phyloP scores from a whole-genome alignment of 2,329 filamentous ascomycete species.

The Nemania sp. region DNA sequence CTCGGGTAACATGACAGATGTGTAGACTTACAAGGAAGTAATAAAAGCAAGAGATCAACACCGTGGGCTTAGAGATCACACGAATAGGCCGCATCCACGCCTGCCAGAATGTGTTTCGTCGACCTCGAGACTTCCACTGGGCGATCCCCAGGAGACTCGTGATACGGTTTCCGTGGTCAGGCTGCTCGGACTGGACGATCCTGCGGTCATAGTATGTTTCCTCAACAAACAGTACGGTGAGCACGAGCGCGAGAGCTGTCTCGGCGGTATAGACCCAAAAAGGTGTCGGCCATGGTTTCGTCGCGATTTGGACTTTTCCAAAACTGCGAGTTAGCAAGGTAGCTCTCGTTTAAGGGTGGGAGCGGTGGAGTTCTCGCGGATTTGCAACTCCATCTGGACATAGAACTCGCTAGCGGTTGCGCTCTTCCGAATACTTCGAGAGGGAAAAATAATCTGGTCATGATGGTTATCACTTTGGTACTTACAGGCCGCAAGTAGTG shows the following conservation, averaged over 20 bases:
- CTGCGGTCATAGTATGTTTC: constrained; percentile 64
- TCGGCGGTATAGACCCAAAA: constrained; percentile 62
- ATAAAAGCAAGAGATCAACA: constrained; percentile 54
- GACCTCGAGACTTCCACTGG: constrained; percentile 53
- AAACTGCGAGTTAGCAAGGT: neutral
- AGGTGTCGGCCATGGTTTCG: constrained; percentile 58
- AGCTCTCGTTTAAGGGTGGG: neutral
- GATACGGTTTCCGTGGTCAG: constrained; percentile 49
- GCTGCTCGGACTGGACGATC: constrained; percentile 53
- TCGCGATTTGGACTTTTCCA: constrained; percentile 58
- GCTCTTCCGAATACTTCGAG: neutral
- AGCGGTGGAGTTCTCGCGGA: neutral
- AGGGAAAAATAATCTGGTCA: neutral
- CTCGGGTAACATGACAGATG: neutral
- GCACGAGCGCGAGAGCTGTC: constrained; percentile 53
- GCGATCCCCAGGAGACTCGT: constrained; percentile 49
- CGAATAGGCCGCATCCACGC: constrained; percentile 55
- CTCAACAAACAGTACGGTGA: constrained; percentile 57
- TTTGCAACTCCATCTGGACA: neutral
- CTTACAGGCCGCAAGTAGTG: constrained; percentile 57
- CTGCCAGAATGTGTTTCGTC: constrained; percentile 56
- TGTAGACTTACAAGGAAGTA: constrained; percentile 50
- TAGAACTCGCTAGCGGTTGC: neutral
- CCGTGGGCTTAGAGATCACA: constrained; percentile 56
- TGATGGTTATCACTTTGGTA: neutral